Evolutionary conservation across 345 rosid genomes (phyloP).

Genomic region (Melaleuca quinquenervia): DNA sequence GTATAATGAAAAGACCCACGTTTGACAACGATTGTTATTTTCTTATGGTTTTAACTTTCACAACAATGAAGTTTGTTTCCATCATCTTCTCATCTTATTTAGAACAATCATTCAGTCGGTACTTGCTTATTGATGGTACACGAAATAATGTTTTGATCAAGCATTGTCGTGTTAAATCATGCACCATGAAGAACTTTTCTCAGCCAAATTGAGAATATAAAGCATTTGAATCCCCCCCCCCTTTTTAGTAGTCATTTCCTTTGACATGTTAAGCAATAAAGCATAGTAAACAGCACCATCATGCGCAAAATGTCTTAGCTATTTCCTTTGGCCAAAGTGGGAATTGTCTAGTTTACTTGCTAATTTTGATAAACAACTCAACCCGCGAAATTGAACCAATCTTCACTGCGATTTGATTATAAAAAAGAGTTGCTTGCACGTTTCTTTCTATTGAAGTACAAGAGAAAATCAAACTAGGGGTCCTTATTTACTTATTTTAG

Average conservation of each 20-base stretch:
- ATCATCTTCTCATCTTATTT: not conserved
- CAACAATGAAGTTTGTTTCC: not conserved
- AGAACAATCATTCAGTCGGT: not conserved
- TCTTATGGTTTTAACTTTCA: not conserved
- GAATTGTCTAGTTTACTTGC: not conserved
- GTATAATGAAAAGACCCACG: not conserved
- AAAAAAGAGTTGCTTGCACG: not conserved
- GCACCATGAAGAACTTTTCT: not conserved
- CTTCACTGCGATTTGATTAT: not conserved
- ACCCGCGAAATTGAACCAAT: not conserved
- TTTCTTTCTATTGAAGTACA: not conserved
- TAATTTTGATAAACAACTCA: not conserved
- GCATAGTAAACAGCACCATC: not conserved
- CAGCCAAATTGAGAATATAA: not conserved
- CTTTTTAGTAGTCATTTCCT: not conserved
- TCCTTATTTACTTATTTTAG: not conserved
- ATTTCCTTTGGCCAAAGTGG: not conserved
- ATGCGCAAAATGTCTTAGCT: not conserved
- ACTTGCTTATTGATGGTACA: not conserved
- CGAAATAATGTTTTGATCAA: not conserved
- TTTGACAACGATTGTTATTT: not conserved
- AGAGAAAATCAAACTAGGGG: not conserved
- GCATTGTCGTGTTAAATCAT: not conserved
- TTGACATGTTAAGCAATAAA: not conserved
- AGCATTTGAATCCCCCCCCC: not conserved